phyloP scores from a whole-genome alignment of 2,329 filamentous ascomycete species.

The Penicillium sp. region DNA sequence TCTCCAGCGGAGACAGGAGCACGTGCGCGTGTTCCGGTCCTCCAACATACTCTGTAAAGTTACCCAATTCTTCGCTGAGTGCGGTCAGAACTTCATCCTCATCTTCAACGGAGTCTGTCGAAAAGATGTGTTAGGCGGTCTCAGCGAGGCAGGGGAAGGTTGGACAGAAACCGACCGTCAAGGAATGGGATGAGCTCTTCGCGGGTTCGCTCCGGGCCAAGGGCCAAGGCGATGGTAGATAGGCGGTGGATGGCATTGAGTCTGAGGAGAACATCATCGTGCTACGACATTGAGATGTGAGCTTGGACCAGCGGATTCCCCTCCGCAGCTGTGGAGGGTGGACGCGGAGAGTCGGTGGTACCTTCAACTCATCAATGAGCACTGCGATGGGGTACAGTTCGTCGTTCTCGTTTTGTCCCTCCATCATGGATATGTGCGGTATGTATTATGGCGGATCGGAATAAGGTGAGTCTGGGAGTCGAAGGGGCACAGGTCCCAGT shows the following conservation, averaged over 20 bases:
- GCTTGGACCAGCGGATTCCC: conserved; percentile 10
- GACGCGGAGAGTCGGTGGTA: conserved; percentile 46
- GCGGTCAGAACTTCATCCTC: conserved; percentile 98
- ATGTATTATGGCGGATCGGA: conserved; percentile 16
- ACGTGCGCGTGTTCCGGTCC: conserved; percentile 92
- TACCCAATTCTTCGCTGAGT: conserved; percentile 92
- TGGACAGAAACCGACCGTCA: conserved; percentile 68
- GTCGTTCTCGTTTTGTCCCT: conserved; percentile 86
- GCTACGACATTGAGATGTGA: conserved; percentile 54
- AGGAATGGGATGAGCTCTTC: conserved; percentile 99
- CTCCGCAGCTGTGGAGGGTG: conserved; percentile 6
- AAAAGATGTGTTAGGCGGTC: conserved; percentile 24
- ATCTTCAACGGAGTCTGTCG: conserved; percentile 92
- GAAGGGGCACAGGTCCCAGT: conserved; percentile 33
- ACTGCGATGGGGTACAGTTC: conserved; percentile 99
- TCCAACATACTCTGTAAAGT: conserved; percentile 96
- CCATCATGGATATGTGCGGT: conserved; percentile 63
- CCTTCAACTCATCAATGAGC: conserved; percentile 99
- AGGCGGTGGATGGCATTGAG: conserved; percentile 98
- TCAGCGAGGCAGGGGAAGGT: conserved; percentile 13
- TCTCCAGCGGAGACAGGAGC: conserved; percentile 93
- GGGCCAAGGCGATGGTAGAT: conserved; percentile 93
- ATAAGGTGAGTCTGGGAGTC: conserved; percentile 23
- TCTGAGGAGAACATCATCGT: conserved; percentile 96
- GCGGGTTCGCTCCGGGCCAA: conserved; percentile 92